Base-by-base conservation (phyloP, 371 early-diverging fungal genomes). In the Rhizopus sp. region DNA sequence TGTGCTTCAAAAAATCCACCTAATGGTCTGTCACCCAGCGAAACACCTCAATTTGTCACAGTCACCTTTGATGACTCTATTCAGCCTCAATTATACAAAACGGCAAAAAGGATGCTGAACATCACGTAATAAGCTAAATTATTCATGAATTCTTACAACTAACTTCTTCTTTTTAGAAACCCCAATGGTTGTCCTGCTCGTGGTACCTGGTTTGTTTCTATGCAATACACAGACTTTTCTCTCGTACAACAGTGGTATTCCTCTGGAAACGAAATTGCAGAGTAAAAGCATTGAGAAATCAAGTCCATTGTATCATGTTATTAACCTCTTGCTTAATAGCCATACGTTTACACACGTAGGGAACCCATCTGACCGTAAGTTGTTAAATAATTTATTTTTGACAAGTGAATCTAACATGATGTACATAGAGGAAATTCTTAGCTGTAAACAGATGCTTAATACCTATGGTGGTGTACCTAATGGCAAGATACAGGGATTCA, bases 31-130 rank as follows among this genome's bases (percentile, higher is more conserved):
- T 57, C 66, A 12, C 76, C 81, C 13, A 70, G 64, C n/a, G 80
- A 82, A 34, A 83, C 85, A 5, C 90, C 90, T 7, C 87, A 86
- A 70, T 88, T 90, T 64, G 72, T 88, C n/a, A 75, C 84, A 17
- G 54, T 90, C 15, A 88, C 88, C 3, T 87, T 81, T 70, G 88
- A 88, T 55, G 90, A 90, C 68, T 78, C 86, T 4, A 64, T 90
- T 53, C 87, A 89, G 47, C 66, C 72, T n/a, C 57, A 69, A 29
- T 41, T 79, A 15, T 54, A 70, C 29, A 55, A 64, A 35, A 63
- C 72, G 12, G 65, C 80, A 45, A 44, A 68, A 41, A 48, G 66
- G 47, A 63, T 78, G 72, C 57, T 78, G 4, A 68, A 70, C 51
- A 64, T 70, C 33, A 77, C 64, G 73, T 72, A 73, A 13, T 66